phyloP scores from a whole-genome alignment of 441 rosid genomes.

The Pelargonium citronellum region DNA sequence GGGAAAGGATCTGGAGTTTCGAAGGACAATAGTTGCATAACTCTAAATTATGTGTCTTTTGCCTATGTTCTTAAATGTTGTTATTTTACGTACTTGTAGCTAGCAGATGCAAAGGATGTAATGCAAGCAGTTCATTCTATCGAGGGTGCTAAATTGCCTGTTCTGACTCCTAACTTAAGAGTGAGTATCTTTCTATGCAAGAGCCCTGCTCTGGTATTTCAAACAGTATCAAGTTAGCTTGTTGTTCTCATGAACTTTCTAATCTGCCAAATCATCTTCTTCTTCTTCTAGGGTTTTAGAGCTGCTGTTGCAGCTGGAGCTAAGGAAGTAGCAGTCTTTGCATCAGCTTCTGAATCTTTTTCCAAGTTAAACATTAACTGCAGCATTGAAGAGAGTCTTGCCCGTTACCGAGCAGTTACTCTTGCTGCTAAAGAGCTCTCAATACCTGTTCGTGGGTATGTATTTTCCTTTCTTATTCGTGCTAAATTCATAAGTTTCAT shows the following conservation, averaged over 20 bases:
- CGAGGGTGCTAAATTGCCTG: slow-evolving; percentile 75
- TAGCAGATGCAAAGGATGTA: slow-evolving; percentile 91
- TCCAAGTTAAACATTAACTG: slow-evolving; percentile 92
- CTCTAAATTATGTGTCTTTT: not conserved
- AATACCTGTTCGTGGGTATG: slow-evolving; percentile 87
- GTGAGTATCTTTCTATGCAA: slow-evolving; percentile 33
- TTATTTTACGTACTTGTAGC: slow-evolving; percentile 34
- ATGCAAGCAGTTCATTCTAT: slow-evolving; percentile 57
- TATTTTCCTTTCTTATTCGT: slow-evolving; percentile 6
- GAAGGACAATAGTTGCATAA: not conserved
- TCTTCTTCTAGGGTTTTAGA: slow-evolving; percentile 75
- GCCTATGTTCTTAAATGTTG: slow-evolving; percentile 4
- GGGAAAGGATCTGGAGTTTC: too few relatives aligned
- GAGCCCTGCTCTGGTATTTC: not conserved
- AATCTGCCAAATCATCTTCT: slow-evolving; percentile 15
- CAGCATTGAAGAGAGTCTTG: slow-evolving; percentile 86
- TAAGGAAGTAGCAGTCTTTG: slow-evolving; percentile 91
- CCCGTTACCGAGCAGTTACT: slow-evolving; percentile 67
- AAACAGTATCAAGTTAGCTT: slow-evolving; percentile 3
- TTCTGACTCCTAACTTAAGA: slow-evolving; percentile 86
- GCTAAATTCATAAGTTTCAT: not conserved
- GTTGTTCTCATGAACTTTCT: slow-evolving; percentile 14
- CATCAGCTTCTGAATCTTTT: slow-evolving; percentile 96
- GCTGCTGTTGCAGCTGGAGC: slow-evolving; percentile 96
- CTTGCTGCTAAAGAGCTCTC: slow-evolving; percentile 66